Evolutionary conservation across 2,329 filamentous ascomycete species (phyloP).

Genomic region (Colletotrichum gloeosporioides): DNA sequence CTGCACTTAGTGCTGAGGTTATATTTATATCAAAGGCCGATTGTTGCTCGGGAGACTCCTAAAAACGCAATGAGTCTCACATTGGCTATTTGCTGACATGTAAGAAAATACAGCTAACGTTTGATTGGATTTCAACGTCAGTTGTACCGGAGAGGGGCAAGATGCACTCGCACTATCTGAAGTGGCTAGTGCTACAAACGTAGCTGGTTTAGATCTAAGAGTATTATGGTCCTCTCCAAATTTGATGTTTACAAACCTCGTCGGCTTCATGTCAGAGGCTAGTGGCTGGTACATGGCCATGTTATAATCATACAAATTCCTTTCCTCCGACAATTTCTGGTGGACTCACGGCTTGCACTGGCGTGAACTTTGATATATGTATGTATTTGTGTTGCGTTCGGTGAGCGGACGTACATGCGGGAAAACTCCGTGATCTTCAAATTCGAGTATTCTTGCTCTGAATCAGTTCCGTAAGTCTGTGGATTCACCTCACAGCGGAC

Average conservation of each 20-base stretch:
- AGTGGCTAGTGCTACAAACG: background rate
- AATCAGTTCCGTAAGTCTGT: fast-evolving
- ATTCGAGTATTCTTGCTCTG: background rate
- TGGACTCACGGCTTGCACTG: background rate
- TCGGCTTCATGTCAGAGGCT: background rate
- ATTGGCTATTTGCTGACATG: background rate
- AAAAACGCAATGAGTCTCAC: background rate
- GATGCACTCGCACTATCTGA: background rate
- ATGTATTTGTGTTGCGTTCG: background rate
- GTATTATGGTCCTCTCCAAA: background rate
- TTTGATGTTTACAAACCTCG: background rate
- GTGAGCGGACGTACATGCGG: background rate
- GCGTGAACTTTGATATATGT: background rate
- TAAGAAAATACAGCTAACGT: background rate
- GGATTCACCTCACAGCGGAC: background rate
- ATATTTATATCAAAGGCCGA: background rate
- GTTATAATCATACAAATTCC: background rate
- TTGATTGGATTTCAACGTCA: fast-evolving
- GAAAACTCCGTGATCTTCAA: background rate
- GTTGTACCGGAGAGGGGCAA: background rate
- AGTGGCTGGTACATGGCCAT: background rate
- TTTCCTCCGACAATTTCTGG: background rate
- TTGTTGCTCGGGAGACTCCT: background rate
- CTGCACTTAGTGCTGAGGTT: background rate
- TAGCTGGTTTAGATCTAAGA: background rate